Evolutionary conservation across 805 yeast species (phyloP).

Genomic region (Cyberlindnera japonica): DNA sequence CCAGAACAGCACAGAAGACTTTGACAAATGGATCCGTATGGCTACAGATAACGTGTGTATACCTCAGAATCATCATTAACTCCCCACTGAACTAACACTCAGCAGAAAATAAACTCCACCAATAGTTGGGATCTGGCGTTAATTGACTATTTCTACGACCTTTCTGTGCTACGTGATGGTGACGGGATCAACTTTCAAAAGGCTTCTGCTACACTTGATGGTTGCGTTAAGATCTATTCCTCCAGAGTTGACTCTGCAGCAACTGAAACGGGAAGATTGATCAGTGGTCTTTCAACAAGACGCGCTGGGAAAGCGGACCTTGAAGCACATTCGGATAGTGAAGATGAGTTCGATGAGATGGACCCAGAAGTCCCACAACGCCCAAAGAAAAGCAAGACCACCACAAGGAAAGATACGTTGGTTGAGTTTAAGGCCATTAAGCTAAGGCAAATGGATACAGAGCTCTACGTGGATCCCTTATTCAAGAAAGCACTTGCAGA

Average conservation of each 20-base stretch:
- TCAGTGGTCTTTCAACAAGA: conserved; percentile 66
- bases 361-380: conserved; percentile 23
- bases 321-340: conserved; percentile 21
- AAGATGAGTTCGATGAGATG: conserved; percentile 22
- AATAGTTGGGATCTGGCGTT: conserved; percentile 90
- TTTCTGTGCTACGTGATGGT: conserved; percentile 69
- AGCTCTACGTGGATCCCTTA: conserved; percentile 65
- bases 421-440: conserved; percentile 48
- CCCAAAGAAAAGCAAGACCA: conserved; percentile 17
- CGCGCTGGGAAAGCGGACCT: conserved; percentile 26
- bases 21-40: conserved; percentile 78
- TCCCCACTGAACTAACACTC: conserved; percentile 1
- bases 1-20: conserved; percentile 28
- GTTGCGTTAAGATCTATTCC: conserved; percentile 89
- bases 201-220: conserved; percentile 89
- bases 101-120: conserved; percentile 63
- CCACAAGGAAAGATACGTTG: conserved; percentile 39
- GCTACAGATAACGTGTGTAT: conserved; percentile 58
- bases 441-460: conserved; percentile 58
- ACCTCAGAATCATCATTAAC: no score
- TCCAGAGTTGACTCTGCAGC: conserved; percentile 91
- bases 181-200: conserved; percentile 83
- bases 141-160: conserved; percentile 87
- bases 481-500: conserved; percentile 73
- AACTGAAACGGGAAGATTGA: conserved; percentile 78